Evolutionary conservation across 2,329 filamentous ascomycete genomes (phyloP).

Genomic region (Penicillium sp.): DNA sequence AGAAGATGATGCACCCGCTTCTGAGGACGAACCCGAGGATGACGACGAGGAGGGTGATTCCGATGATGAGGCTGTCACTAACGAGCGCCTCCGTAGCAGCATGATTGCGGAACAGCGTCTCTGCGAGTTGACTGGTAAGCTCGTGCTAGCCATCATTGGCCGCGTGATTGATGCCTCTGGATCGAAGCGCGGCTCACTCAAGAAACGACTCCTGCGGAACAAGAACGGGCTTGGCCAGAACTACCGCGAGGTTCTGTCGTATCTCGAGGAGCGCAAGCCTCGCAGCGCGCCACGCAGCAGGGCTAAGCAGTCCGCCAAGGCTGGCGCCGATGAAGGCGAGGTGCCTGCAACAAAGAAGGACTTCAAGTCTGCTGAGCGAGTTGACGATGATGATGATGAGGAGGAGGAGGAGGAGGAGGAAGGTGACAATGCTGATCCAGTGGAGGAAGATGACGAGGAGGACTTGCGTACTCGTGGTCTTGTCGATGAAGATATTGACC

Average conservation of each 20-base stretch:
- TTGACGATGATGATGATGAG: slow-evolving; percentile 47
- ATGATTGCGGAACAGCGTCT: slow-evolving; percentile 83
- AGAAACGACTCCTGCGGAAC: slow-evolving; percentile 77
- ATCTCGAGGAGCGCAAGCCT: slow-evolving; percentile 72
- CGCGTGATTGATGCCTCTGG: slow-evolving; percentile 73
- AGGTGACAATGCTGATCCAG: slow-evolving; percentile 38
- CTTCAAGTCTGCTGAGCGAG: slow-evolving; percentile 49
- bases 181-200: slow-evolving; percentile 66
- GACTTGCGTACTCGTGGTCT: slow-evolving; percentile 45
- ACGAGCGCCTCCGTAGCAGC: slow-evolving; percentile 66
- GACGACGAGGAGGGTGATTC: slow-evolving; percentile 42
- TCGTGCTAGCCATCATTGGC: slow-evolving; percentile 79
- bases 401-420: slow-evolving; percentile 47
- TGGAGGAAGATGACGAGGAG: slow-evolving; percentile 52
- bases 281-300: slow-evolving; percentile 39
- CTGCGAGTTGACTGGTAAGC: slow-evolving; percentile 83
- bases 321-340: slow-evolving; percentile 24
- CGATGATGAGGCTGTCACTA: slow-evolving; percentile 45
- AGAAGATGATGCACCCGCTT: slow-evolving; percentile 76
- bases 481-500: slow-evolving; percentile 49
- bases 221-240: slow-evolving; percentile 80
- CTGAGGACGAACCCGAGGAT: slow-evolving; percentile 63
- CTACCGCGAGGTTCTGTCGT: slow-evolving; percentile 82
- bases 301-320: slow-evolving; percentile 40
- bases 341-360: slow-evolving; percentile 31